These are phyloP conservation scores for Elsinoe arachidis DNA, from an alignment of 2,329 filamentous ascomycete species.

Conservation along the genomic window DNA sequence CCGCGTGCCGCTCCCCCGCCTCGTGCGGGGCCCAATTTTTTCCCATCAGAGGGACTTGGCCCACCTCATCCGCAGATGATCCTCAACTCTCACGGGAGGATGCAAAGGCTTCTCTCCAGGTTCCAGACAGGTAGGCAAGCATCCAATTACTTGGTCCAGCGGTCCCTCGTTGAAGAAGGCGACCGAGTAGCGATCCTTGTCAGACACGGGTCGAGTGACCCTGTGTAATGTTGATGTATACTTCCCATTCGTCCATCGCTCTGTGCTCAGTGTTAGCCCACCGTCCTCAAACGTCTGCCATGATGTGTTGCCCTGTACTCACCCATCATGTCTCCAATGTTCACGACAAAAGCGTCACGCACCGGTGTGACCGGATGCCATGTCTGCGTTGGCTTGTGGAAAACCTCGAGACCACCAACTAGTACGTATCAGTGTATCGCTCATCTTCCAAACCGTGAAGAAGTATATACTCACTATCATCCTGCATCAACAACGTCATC, in stretches of 20 bases:
- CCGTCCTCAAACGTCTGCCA: not conserved
- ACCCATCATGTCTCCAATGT: constrained; percentile 15
- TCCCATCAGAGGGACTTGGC: not conserved
- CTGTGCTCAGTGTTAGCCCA: not conserved
- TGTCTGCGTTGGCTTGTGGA: constrained; percentile 22
- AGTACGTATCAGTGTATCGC: not conserved
- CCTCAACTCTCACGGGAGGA: not conserved
- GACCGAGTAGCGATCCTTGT: constrained; percentile 45
- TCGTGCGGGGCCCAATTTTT: not conserved
- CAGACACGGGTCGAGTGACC: constrained; percentile 43
- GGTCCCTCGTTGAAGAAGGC: constrained; percentile 51
- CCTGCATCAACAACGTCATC: constrained; percentile 35
- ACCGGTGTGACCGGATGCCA: constrained; percentile 28
- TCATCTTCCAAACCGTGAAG: too few relatives aligned
- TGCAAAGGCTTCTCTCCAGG: not conserved
- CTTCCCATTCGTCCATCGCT: constrained; percentile 41
- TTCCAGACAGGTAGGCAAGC: not conserved
- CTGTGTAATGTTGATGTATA: constrained; percentile 49
- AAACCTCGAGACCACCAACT: constrained; percentile 31
- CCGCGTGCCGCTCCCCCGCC: too few relatives aligned
- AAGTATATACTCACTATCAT: constrained; percentile 19
- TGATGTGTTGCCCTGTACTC: not conserved
- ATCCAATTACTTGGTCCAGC: constrained; percentile 30
- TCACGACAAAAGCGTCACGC: constrained; percentile 22
- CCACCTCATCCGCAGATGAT: not conserved